These are phyloP conservation scores for Neotropicomus parvogracilis DNA, from an alignment of 1,284 basidiomycete species.

Conservation along the genomic window DNA sequence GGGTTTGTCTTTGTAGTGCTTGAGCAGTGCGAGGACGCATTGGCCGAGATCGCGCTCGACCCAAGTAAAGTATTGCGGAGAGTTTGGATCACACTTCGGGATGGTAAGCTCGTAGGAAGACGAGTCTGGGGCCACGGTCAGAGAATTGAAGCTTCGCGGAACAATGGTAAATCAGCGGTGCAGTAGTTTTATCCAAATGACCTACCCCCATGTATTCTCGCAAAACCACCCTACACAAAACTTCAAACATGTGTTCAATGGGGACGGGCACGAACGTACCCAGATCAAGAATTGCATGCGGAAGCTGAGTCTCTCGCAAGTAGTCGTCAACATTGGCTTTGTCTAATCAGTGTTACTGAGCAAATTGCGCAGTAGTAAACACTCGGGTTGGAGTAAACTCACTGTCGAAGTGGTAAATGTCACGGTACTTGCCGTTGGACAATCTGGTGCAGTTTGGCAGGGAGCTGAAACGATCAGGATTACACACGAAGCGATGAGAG, in stretches of 20 bases:
- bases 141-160: neutral
- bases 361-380: neutral
- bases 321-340: constrained; percentile 33
- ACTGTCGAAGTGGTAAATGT: constrained; percentile 25
- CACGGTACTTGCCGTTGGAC: constrained; percentile 27
- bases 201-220: constrained; percentile 24
- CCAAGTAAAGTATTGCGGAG: constrained; percentile 28
- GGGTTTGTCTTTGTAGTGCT: constrained; percentile 27
- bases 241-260: neutral
- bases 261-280: constrained; percentile 13
- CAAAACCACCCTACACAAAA: constrained; percentile 25
- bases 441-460: constrained; percentile 20
- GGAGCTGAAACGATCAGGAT: constrained; percentile 20
- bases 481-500: neutral
- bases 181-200: neutral
- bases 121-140: constrained; percentile 12
- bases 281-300: constrained; percentile 25
- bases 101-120: constrained; percentile 20
- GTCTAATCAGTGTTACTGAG: constrained; percentile 15
- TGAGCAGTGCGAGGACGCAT: constrained; percentile 28
- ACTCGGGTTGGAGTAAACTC: neutral
- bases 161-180: neutral
- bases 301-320: constrained; percentile 22
- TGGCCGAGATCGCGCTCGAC: constrained; percentile 31
- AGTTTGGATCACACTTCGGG: constrained; percentile 19